phyloP scores from a whole-genome alignment of 2,329 filamentous ascomycete genomes.

The Penicillium sp. region DNA sequence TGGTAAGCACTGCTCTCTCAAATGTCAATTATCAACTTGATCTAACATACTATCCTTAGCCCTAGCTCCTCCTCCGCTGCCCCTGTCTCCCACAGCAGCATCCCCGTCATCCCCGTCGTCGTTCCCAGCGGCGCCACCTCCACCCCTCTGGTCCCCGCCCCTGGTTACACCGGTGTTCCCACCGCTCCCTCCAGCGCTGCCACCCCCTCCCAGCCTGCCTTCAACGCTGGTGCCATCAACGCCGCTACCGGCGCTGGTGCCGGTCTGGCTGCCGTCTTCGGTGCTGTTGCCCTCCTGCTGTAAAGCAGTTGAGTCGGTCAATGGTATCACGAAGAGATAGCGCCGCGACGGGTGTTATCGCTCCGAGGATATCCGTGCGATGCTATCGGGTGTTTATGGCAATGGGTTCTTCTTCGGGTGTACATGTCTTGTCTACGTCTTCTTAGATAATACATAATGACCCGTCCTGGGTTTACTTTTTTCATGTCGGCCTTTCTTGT shows the following conservation, averaged over 20 bases:
- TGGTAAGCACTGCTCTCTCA: conserved; percentile 33
- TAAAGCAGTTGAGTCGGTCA: conserved; percentile 30
- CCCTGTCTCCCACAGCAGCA: conserved; percentile 17
- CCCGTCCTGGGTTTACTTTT: conserved; percentile 17
- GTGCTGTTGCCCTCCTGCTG: conserved; percentile 50
- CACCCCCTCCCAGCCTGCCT: conserved; percentile 22
- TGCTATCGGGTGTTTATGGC: conserved; percentile 13
- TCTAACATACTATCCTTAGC: not conserved
- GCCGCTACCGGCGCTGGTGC: conserved; percentile 49
- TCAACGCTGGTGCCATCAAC: conserved; percentile 55
- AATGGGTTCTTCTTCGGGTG: conserved; percentile 2
- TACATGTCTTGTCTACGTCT: conserved; percentile 8
- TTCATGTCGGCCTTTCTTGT: conserved; percentile 14
- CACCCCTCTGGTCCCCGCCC: conserved; percentile 24
- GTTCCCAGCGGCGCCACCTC: conserved; percentile 14
- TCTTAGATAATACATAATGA: conserved; percentile 44
- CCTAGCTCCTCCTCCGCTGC: conserved; percentile 22
- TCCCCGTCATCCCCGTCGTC: conserved; percentile 19
- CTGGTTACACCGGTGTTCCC: conserved; percentile 14
- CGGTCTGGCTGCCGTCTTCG: conserved; percentile 54
- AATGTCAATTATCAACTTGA: not conserved
- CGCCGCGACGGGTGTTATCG: not conserved
- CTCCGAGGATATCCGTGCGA: not conserved
- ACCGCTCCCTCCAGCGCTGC: conserved; percentile 24
- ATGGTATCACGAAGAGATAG: conserved; percentile 5